phyloP scores from a whole-genome alignment of 2,329 filamentous ascomycete genomes.

The Nemania diffusa region DNA sequence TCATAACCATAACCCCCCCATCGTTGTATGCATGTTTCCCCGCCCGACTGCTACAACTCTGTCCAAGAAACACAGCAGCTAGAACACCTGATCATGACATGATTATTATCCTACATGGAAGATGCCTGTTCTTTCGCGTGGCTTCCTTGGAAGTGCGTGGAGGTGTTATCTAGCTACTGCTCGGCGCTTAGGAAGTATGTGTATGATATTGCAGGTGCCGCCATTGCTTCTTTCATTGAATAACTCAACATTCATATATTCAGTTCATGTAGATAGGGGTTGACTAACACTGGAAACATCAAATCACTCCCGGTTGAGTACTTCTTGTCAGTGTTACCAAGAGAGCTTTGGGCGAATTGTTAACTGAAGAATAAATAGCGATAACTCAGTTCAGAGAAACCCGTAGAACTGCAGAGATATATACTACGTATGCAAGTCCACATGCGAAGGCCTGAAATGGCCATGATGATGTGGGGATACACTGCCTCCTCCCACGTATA shows the following conservation, averaged over 20 bases:
- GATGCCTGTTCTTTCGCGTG: neutral
- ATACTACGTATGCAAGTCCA: neutral
- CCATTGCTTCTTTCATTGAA: too few relatives aligned
- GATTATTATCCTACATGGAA: neutral
- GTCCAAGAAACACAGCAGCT: neutral
- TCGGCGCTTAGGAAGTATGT: too few relatives aligned
- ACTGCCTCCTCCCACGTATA: neutral
- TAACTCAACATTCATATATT: too few relatives aligned
- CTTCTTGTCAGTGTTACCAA: too few relatives aligned
- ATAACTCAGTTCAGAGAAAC: neutral
- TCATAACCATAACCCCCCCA: conserved; percentile 12
- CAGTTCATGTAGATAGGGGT: too few relatives aligned
- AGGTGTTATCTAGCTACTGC: too few relatives aligned
- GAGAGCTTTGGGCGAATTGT: too few relatives aligned
- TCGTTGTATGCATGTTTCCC: conserved; percentile 13
- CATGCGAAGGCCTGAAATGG: neutral
- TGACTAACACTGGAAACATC: too few relatives aligned
- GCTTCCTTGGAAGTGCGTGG: too few relatives aligned
- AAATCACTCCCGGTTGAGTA: too few relatives aligned
- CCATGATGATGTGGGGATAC: neutral
- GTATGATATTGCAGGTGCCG: too few relatives aligned
- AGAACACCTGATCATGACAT: conserved; percentile 26
- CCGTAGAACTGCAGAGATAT: neutral
- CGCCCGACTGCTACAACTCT: neutral
- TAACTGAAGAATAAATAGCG: too few relatives aligned